phyloP scores from a whole-genome alignment of 2,329 filamentous ascomycete genomes.

The Botrytis fragariae region DNA sequence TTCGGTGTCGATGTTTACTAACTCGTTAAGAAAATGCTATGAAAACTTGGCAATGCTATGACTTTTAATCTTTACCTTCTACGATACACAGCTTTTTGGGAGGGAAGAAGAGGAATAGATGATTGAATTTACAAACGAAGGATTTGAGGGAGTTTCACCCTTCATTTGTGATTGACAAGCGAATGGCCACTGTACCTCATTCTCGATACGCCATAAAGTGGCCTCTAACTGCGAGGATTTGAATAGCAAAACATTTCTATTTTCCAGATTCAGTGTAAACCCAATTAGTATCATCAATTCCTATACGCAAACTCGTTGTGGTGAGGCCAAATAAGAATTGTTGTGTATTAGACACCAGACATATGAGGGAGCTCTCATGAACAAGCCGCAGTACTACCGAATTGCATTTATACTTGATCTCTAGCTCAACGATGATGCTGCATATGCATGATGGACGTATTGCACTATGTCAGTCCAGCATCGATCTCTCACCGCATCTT shows the following conservation, averaged over 20 bases:
- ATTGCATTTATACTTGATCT: neutral
- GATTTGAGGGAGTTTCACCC: neutral
- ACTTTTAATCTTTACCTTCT: neutral
- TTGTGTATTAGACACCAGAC: neutral
- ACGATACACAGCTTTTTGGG: neutral
- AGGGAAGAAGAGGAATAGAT: neutral
- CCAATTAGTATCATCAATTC: neutral
- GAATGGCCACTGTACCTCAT: neutral
- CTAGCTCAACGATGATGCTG: neutral
- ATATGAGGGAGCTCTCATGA: neutral
- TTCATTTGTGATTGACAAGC: neutral
- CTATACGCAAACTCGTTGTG: neutral
- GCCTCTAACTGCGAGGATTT: neutral
- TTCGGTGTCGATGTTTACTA: neutral
- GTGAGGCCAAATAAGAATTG: rapidly evolving
- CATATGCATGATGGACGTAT: neutral
- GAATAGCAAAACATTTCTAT: neutral
- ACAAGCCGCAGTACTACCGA: neutral
- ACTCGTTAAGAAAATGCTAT: neutral
- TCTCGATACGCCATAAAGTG: neutral
- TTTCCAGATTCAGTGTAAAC: neutral
- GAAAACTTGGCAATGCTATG: rapidly evolving
- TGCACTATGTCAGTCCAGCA: neutral
- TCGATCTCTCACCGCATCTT: neutral
- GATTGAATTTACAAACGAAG: neutral